Base-by-base conservation (phyloP, 116 monocot genomes). In the Iris pallida region DNA sequence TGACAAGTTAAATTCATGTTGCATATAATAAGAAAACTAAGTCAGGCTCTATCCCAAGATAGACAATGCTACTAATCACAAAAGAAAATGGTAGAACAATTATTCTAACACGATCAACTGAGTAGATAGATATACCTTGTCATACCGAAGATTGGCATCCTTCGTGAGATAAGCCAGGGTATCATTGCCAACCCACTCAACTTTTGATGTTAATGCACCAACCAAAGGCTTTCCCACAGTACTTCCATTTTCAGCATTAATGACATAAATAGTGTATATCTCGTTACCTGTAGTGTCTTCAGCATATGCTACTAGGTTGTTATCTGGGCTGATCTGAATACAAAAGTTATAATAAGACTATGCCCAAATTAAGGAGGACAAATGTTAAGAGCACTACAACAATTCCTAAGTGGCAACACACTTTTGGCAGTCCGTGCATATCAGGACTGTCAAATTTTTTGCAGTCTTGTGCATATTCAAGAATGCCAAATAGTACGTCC, bases 201-300 rank as follows among this genome's bases (percentile, higher is more conserved):
- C 11, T 47, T 79, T 40, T 12, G 78, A 74, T 63, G 92, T 92
- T 30, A 30, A 30, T n/a, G 79, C 57, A 57, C 73, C 83, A 17
- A 45, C 52, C 51, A 92, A 42, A 75, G 88, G 88, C 45, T 61
- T 68, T 44, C 79, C 92, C 76, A 92, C 52, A 69, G 68, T 68
- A 55, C 48, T 65, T 17, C 83, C 69, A 20, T 58, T 81, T 72
- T 92, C 86, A 40, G 79, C 83, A 77, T 92, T 79, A 69, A 88
- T 92, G 9, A 88, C 59, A 75, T 83, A 65, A 59, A 88, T 79
- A 60, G 65, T 81, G 65, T 86, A 86, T 16, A 88, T 83, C 70
- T 92, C 92, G 77, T 92, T 61, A 42, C 92, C 92, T 77, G 83
- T 92, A 45, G 73, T 92, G 55, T 92, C 92, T 79, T 92, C 88